A percentile compares a stretch with the other conserved stretches of the same genome.
Evolutionary conservation across 148 eudicot species (phyloP).

Genomic region (Vaccinium darrowii): DNA sequence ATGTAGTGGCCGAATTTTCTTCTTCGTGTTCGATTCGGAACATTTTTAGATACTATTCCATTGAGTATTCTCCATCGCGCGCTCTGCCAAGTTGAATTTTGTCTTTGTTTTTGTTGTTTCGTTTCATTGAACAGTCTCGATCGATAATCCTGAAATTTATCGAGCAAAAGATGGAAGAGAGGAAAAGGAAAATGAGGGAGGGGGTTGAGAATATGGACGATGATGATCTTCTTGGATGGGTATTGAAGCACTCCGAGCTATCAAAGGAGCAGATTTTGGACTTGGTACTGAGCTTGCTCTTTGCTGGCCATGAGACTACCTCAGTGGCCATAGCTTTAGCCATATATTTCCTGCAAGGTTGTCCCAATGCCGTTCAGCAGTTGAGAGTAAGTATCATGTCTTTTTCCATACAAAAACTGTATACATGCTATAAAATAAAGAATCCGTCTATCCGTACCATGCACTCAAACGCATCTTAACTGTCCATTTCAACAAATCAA

Average conservation of each 20-base stretch:
- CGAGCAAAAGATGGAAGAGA: slow-evolving; percentile 73
- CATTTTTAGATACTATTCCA: not conserved
- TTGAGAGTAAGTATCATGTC: slow-evolving; percentile 47
- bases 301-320: slow-evolving; percentile 97
- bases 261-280: slow-evolving; percentile 94
- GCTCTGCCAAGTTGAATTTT: not conserved
- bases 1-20: too few relatives aligned
- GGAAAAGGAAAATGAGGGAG: slow-evolving; percentile 36
- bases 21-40: not conserved
- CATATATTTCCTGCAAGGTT: slow-evolving; percentile 76
- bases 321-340: slow-evolving; percentile 90
- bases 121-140: slow-evolving; percentile 55
- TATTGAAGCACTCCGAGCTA: slow-evolving; percentile 67
- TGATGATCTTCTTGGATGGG: slow-evolving; percentile 95
- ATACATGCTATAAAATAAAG: too few relatives aligned
- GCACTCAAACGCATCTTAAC: too few relatives aligned
- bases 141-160: slow-evolving; percentile 72
- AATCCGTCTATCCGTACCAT: too few relatives aligned
- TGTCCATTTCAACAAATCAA: too few relatives aligned
- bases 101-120: not conserved
- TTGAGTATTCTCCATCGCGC: not conserved
- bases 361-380: slow-evolving; percentile 67
- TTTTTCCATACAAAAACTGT: not conserved
- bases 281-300: slow-evolving; percentile 78
- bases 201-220: slow-evolving; percentile 41